phyloP scores from a whole-genome alignment of 768 basidiomycete species.

The Infundibulicybe gibba region DNA sequence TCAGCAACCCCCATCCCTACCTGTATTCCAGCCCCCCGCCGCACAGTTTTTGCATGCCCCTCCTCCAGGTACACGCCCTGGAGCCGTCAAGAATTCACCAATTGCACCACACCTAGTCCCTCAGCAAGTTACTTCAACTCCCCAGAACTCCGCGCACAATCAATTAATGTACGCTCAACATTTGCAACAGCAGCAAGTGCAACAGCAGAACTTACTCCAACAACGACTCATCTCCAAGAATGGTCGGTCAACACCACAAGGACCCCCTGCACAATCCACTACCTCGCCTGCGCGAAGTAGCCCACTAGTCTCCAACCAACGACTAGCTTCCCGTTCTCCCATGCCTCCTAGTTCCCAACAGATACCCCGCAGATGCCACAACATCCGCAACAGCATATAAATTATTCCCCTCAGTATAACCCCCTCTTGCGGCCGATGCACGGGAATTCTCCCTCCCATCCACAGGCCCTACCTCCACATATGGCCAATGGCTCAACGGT shows the following conservation, averaged over 20 bases:
- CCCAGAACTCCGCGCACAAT: slow-evolving; percentile 7
- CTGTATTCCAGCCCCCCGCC: slow-evolving; percentile 11
- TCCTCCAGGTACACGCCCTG: not conserved
- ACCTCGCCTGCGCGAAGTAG: slow-evolving; percentile 28
- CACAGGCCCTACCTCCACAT: slow-evolving; percentile 3
- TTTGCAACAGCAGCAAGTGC: not conserved
- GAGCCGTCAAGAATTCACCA: not conserved
- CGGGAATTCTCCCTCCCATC: not conserved
- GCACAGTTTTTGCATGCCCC: not conserved
- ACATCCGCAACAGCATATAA: slow-evolving; percentile 11
- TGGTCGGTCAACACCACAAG: not conserved
- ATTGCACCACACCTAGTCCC: slow-evolving; percentile 2
- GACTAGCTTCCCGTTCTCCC: slow-evolving; percentile 23
- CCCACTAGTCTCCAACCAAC: slow-evolving; percentile 30
- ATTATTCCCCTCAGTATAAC: slow-evolving; percentile 6
- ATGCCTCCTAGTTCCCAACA: slow-evolving; percentile 25
- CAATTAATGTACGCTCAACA: not conserved
- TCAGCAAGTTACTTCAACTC: not conserved
- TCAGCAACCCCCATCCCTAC: slow-evolving; percentile 11
- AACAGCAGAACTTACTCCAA: not conserved
- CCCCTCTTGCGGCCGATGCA: too few relatives aligned
- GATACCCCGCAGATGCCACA: slow-evolving; percentile 12
- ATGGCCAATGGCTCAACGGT: not conserved
- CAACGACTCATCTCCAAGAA: not conserved
- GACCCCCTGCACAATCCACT: slow-evolving; percentile 1